Evolutionary conservation across 2,329 filamentous ascomycete genomes (phyloP).

Genomic region (Colletotrichum graminicola): DNA sequence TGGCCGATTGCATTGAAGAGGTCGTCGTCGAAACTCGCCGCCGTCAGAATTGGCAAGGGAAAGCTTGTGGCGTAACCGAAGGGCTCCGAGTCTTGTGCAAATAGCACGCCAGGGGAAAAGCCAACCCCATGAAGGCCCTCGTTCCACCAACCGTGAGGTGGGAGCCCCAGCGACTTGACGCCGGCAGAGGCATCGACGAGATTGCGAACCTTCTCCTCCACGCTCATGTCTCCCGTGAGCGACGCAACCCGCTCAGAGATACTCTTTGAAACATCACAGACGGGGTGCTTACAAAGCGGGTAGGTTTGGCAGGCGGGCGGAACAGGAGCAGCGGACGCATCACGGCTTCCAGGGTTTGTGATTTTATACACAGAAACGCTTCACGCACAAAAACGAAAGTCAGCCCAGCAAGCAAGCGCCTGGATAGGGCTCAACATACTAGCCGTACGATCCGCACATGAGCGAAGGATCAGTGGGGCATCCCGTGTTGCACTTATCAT

Average conservation of each 20-base stretch:
- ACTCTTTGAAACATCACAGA: neutral
- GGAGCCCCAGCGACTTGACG: conserved; percentile 2
- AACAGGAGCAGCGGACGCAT: neutral
- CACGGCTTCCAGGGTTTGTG: neutral
- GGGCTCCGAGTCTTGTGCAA: conserved; percentile 59
- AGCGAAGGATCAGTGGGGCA: neutral
- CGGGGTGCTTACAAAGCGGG: neutral
- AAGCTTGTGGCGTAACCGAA: conserved; percentile 74
- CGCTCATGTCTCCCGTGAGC: neutral
- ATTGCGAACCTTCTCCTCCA: conserved; percentile 4
- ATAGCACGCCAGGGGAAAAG: conserved; percentile 64
- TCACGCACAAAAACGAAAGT: neutral
- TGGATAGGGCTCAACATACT: neutral
- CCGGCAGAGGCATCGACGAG: conserved; percentile 5
- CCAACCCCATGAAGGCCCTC: conserved; percentile 74
- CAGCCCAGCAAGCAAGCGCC: neutral
- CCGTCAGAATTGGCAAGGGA: conserved; percentile 72
- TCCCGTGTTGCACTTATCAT: neutral
- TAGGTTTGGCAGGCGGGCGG: neutral
- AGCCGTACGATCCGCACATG: neutral
- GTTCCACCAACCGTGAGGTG: conserved; percentile 63
- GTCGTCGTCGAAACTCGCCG: conserved; percentile 72
- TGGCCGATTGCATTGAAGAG: conserved; percentile 50
- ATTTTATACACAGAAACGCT: neutral
- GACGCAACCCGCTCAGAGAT: neutral